Conservation (phyloP, 768 basidiomycete species). For the Chlorophyllum brunneum region DNA sequence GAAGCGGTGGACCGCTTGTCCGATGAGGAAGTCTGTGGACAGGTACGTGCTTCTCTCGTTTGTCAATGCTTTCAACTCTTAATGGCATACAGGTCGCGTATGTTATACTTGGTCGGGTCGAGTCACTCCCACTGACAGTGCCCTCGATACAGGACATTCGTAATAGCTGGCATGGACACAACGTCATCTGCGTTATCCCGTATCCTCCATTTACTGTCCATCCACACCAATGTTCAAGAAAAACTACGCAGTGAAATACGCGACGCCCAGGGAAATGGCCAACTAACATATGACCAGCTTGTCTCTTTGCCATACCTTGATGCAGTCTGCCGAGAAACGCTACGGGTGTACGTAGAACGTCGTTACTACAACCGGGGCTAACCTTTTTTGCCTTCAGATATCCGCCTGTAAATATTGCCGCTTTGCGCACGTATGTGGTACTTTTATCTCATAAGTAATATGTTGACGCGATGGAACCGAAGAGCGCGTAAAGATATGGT, state of each 20-base stretch:
- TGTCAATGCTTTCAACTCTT: neutral
- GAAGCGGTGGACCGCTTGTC: conserved; percentile 28
- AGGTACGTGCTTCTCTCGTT: conserved; percentile 20
- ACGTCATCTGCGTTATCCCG: conserved; percentile 20
- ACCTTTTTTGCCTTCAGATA: conserved; percentile 15
- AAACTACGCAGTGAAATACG: conserved; percentile 20
- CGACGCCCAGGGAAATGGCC: conserved; percentile 23
- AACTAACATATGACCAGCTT: conserved; percentile 34
- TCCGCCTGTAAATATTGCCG: conserved; percentile 21
- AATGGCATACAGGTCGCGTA: neutral
- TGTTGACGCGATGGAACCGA: neutral
- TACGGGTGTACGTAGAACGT: conserved; percentile 25
- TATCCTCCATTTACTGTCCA: conserved; percentile 17
- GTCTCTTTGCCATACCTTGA: conserved; percentile 33
- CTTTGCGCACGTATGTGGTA: conserved; percentile 16
- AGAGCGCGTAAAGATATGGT: conserved; percentile 21
- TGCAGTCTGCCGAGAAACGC: conserved; percentile 33
- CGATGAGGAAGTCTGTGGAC: conserved; percentile 30
- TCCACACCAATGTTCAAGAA: conserved; percentile 19
- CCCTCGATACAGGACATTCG: conserved; percentile 18
- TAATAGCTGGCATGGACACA: conserved; percentile 24
- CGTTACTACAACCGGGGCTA: neutral
- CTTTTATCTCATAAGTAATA: neutral
- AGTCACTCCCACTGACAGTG: neutral
- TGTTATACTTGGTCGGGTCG: neutral